Evolutionary conservation across 495 filamentous ascomycete genomes (phyloP), one percentile per base, ranked within the genome.

Genomic region (Rostrohypoxylon terebratum): DNA sequence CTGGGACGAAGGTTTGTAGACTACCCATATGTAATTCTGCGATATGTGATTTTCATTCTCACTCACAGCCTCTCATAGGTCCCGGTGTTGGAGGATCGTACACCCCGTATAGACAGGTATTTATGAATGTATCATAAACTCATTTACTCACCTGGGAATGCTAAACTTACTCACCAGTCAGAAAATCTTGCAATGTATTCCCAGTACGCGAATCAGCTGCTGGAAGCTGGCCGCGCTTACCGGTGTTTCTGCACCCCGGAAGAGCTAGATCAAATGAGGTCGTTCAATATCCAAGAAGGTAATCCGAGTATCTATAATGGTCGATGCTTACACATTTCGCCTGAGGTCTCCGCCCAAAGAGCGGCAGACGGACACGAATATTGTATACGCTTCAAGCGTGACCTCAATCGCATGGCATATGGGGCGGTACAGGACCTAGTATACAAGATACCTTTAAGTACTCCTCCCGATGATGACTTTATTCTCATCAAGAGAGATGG

Each of bases 401-500:
- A 85, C 13, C 83, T 89, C 77, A 87, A 57, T 91, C 91, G 1
- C 21, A 11, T 59, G 3, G 92, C 91, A 70, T 74, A 83, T 2
- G 94, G 97, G 77, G 13, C 61, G 3, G 92, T 91, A 70, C 73
- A 83, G 3, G 96, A 98, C 77, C 65, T 93, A n/a, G 88, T 98
- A 10, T 95, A 96, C 73, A 91, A 88, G 58, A 82, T 81, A 51
- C 90, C 88, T 50, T 80, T 81, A 44, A 77, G 84, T 73, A 77
- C 76, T 28, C 69, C 75, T 11, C 40, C 67, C n/a, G 75, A 82
- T 47, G 80, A 84, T 18, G 74, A 84, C 76, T 94, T 92, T 8
- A 90, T 99, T 69, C 82, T 99, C 48, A 78, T 97, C 28, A 99
- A 98, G 80, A 90, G 89, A 7, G 96, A 99, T 75, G 94, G 94